Evolutionary conservation across 768 basidiomycete species (phyloP), one percentile per base, ranked within the genome.

Genomic region (Rhodotorula sphaerocarpa): DNA sequence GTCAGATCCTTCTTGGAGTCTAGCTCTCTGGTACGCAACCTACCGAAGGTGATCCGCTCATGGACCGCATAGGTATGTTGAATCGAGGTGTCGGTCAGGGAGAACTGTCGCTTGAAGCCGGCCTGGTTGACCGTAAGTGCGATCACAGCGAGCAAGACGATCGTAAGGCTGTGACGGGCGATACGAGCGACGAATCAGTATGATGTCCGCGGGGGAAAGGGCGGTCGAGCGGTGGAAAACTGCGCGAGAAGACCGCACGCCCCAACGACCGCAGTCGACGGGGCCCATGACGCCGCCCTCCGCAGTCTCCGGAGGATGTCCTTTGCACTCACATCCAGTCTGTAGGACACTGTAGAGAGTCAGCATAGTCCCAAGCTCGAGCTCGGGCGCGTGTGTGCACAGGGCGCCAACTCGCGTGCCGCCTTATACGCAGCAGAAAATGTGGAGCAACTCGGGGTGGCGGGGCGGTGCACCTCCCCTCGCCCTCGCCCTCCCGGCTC

Each of bases 91-190:
- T 93, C 90, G 45, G 79, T 75, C 28, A 90, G 76, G 2, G 87
- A 89, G 75, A 93, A 93, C 44, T 81, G 50, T 5, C 90, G 78
- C 73, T 83, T 79, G 76, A 84, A 91, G 41, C 74, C 73, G 0
- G 52, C 55, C 16, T 28, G n/a, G 53, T 64, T 25, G 33, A 61
- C 58, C 15, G 66, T 23, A 36, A 44, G 45, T 7, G 50, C 63
- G 28, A 66, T 57, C 3, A 69, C 5, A 10, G 36, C 67, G 36
- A 69, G 44, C 7, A 66, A 57, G 27, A 66, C 28, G 59, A 70
- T 63, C 3, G 64, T 63, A 30, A 69, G 7, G 28, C 60, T 61
- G 55, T 11, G 18, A 16, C 16, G n/a, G n/a, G n/a, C 12, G 6
- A 20, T 18, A 12, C 28, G 25, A 16, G 23, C 23, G 6, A 15